Percentiles rank a stretch among this genome's conserved stretches.
Evolutionary conservation across 164 flowering plant species (phyloP).

Genomic region (Chimonanthus salicifolius): DNA sequence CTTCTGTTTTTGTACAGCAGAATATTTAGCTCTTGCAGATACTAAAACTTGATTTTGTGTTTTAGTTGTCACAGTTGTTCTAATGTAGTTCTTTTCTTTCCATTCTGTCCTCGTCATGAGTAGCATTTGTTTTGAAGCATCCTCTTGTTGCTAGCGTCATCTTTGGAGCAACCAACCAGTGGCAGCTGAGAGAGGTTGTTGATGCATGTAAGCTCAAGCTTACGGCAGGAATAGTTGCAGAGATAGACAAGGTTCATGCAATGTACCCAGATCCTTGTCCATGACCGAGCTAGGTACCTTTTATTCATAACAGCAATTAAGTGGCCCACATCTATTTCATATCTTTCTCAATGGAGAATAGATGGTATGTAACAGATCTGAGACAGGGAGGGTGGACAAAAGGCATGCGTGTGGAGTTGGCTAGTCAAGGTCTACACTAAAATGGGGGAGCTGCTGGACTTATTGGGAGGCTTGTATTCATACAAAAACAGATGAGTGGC

Average conservation of each 20-base stretch:
- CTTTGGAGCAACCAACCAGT: slow-evolving; percentile 68
- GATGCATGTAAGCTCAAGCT: slow-evolving; percentile 46
- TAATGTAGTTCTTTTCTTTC: too few species aligned
- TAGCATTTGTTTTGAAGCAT: slow-evolving; percentile 72
- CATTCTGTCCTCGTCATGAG: neutral
- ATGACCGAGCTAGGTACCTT: slow-evolving; percentile 20
- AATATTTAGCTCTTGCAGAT: too few species aligned
- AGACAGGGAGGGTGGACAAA: too few species aligned
- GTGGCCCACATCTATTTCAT: too few species aligned
- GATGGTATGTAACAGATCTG: too few species aligned
- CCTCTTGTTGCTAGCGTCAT: slow-evolving; percentile 73
- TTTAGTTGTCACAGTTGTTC: neutral
- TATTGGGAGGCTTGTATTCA: too few species aligned
- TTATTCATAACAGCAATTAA: neutral
- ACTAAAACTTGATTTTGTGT: neutral
- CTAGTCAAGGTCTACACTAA: too few species aligned
- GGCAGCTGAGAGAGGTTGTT: slow-evolving; percentile 67
- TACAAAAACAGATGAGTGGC: too few species aligned
- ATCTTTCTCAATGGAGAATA: too few species aligned
- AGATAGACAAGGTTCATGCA: slow-evolving; percentile 52
- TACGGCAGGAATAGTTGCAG: slow-evolving; percentile 38
- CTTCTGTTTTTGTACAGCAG: too few species aligned
- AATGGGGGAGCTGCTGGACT: too few species aligned
- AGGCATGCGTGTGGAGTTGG: too few species aligned
- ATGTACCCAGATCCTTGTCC: slow-evolving; percentile 73